Evolutionary conservation across 2,329 filamentous ascomycete genomes (phyloP).

Genomic region (Cladophialophora carrionii): DNA sequence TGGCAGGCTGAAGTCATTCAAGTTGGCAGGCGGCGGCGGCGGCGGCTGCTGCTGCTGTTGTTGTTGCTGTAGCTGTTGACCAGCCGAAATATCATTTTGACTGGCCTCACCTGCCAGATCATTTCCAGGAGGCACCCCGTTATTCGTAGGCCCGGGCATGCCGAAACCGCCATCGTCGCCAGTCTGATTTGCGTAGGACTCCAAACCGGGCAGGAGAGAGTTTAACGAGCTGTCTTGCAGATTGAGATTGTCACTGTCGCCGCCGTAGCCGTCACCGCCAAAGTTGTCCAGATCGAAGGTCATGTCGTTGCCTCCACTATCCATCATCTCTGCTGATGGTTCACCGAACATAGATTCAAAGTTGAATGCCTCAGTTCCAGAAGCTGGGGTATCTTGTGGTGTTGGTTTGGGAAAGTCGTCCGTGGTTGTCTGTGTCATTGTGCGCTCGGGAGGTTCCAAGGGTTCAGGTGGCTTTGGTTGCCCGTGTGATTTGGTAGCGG

Average conservation of each 20-base stretch:
- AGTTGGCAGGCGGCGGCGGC: neutral
- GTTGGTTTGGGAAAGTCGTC: conserved; percentile 35
- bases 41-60: conserved; percentile 2
- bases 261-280: conserved; percentile 40
- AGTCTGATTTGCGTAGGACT: conserved; percentile 42
- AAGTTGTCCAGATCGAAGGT: conserved; percentile 47
- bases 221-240: conserved; percentile 37
- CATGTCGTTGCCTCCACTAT: conserved; percentile 40
- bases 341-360: conserved; percentile 49
- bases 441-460: conserved; percentile 35
- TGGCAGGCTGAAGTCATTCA: conserved; percentile 35
- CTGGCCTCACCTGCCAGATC: neutral
- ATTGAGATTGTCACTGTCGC: conserved; percentile 47
- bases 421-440: conserved; percentile 27
- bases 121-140: conserved; percentile 30
- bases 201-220: conserved; percentile 42
- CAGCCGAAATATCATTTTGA: neutral
- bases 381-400: conserved; percentile 40
- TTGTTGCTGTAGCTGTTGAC: conserved; percentile 21
- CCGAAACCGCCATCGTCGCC: conserved; percentile 37
- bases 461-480: conserved; percentile 29
- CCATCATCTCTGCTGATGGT: conserved; percentile 36
- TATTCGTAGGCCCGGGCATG: conserved; percentile 39
- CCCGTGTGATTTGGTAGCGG: conserved; percentile 21
- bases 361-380: conserved; percentile 44